Evolutionary conservation across 495 filamentous ascomycete species (phyloP).

Genomic region (Annulohypoxylon maeteangense): DNA sequence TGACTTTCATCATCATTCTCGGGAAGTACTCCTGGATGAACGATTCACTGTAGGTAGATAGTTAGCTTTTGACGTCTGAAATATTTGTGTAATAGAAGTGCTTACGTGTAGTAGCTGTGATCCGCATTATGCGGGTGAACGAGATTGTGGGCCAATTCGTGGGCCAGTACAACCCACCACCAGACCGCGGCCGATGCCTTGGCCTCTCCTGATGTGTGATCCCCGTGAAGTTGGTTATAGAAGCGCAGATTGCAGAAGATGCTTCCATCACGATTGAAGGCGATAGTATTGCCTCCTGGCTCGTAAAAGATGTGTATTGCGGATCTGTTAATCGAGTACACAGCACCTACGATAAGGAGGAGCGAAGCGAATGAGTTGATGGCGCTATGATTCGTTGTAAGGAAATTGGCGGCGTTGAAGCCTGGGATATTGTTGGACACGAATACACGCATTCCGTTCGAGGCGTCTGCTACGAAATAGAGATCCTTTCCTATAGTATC

Average conservation of each 20-base stretch:
- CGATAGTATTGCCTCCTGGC: slow-evolving; percentile 79
- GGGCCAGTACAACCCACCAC: slow-evolving; percentile 92
- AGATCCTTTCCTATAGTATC: slow-evolving; percentile 82
- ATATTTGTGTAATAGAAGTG: slow-evolving; percentile 11
- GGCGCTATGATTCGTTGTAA: slow-evolving; percentile 66
- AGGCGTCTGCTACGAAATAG: slow-evolving; percentile 73
- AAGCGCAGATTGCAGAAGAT: slow-evolving; percentile 95
- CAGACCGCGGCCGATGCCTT: slow-evolving; percentile 77
- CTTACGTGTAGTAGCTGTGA: slow-evolving; percentile 87
- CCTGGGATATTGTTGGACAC: slow-evolving; percentile 64
- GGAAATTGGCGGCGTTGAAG: slow-evolving; percentile 63
- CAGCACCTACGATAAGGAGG: slow-evolving; percentile 72
- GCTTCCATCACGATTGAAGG: slow-evolving; percentile 87
- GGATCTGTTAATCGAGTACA: slow-evolving; percentile 72
- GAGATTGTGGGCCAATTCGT: slow-evolving; percentile 95
- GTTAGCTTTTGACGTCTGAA: slow-evolving; percentile 22
- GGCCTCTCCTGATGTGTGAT: slow-evolving; percentile 51
- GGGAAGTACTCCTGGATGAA: slow-evolving; percentile 63
- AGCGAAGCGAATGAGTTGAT: slow-evolving; percentile 78
- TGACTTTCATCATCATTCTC: slow-evolving; percentile 57
- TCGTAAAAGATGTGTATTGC: slow-evolving; percentile 90
- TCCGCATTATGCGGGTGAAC: slow-evolving; percentile 80
- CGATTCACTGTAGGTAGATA: slow-evolving; percentile 52
- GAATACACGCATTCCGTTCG: slow-evolving; percentile 78
- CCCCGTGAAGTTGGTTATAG: slow-evolving; percentile 80